phyloP scores from a whole-genome alignment of 305 asterid genomes.

The Solanum hybrid region DNA sequence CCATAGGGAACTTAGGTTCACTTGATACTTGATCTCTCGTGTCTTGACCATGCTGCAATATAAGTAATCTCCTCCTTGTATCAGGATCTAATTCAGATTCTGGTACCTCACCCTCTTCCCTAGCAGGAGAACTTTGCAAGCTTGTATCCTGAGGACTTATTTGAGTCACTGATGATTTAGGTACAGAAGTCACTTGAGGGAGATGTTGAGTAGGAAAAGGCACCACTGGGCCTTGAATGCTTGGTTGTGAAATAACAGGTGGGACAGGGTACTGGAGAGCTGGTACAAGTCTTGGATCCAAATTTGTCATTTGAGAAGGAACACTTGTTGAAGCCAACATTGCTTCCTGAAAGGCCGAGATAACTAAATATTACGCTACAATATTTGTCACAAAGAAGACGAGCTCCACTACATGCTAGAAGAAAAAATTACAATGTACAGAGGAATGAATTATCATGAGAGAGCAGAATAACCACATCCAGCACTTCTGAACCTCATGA shows the following conservation, averaged over 20 bases:
- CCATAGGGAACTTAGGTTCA: slow-evolving; percentile 64
- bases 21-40: slow-evolving; percentile 60
- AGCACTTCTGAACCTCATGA: not conserved
- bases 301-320: slow-evolving; percentile 35
- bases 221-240: slow-evolving; percentile 40
- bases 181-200: slow-evolving; percentile 43
- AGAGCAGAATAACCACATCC: slow-evolving; percentile 7
- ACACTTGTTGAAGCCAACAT: slow-evolving; percentile 50
- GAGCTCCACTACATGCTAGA: not conserved
- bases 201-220: slow-evolving; percentile 55
- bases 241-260: slow-evolving; percentile 37
- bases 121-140: slow-evolving; percentile 74
- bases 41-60: slow-evolving; percentile 95
- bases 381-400: not conserved
- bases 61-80: slow-evolving; percentile 92
- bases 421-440: not conserved
- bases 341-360: slow-evolving; percentile 54
- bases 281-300: slow-evolving; percentile 49
- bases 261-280: slow-evolving; percentile 36
- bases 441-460: not conserved
- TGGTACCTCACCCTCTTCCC: slow-evolving; percentile 98
- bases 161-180: slow-evolving; percentile 46
- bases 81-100: slow-evolving; percentile 99
- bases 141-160: slow-evolving; percentile 46
- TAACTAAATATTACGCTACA: slow-evolving; percentile 11